Base-by-base conservation (phyloP, 495 filamentous ascomycete species). In the Talaromyces wortmannii region DNA sequence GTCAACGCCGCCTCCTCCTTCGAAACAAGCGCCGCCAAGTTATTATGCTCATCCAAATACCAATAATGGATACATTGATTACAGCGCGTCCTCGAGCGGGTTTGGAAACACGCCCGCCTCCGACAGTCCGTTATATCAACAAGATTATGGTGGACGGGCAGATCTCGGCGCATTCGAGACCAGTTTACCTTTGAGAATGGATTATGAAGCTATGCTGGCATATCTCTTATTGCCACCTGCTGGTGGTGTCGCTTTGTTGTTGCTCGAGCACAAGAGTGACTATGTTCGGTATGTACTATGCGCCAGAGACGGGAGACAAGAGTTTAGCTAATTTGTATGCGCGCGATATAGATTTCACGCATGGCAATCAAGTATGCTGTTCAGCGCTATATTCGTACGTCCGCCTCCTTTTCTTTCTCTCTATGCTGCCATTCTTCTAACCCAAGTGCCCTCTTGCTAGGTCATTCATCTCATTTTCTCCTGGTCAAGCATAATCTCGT, bases 241-340 rank as follows among this genome's bases (percentile, higher is more conserved):
- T 0, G 94, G 92, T 30, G 89, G 84, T 30, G 89, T 96, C 10
- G 70, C 96, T 59, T 68, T 98, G 64, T 67, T 98, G 57, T 78
- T 97, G 59, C 59, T 91, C 56, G 94, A 98, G 78, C 82, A 90
- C 61, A 92, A 94, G 79, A 96, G 91, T 61, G 94, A 97, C 71
- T 98, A 96, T 67, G 94, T 98, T 40, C 77, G 94, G 90, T 95
- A 68, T 48, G 84, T 81, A 30, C 18, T 53, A 16, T 31, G 7
- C 43, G 18, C 48, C n/a, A 44, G 4, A 42, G 0, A 23, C 5
- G 12, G 12, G 4, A 23, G 23, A 23, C 23, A 23, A 4, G 23
- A 23, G n/a, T 23, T 23, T 23, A 4, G 23, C 23, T 23, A 23
- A 23, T 4, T 4, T 29, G 36, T 16, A 57, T 67, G 15, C 65